Base-by-base conservation (phyloP, 148 eudicot genomes). In the Vaccinium macrocarpon region DNA sequence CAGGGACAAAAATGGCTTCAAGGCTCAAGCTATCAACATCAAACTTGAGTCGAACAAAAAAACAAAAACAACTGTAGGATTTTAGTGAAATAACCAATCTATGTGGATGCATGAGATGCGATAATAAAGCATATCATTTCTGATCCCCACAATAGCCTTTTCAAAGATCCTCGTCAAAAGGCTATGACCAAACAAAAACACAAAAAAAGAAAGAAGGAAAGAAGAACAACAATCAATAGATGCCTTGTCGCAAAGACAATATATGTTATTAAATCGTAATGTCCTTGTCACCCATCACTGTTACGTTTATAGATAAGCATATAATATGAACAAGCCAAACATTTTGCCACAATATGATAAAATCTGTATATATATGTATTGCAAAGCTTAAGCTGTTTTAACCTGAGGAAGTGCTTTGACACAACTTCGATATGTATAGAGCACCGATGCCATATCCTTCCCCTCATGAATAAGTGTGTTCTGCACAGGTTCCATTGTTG, bases 361-460 rank as follows among this genome's bases (percentile, higher is more conserved):
- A 55, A 8, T 25, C 6, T 42, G 6, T 5, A 35, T 2, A 62
- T 5, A 64, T 18, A 29, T 50, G 4, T 50, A 72, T 25, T 46
- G 23, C 8, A 61, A 29, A 79, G 49, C 50, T 64, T 64, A 38
- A 19, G 35, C 62, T 74, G 25, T 56, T 86, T 70, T 84, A 38
- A 95, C 99, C 99, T 95, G 99, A 81, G 99, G 99, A 87, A 97
- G 99, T 12, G 99, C 99, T 88, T 97, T 97, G 62, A 95, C 96
- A 85, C 99, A 97, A 82, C 99, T 97, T 55, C 99, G 91, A 86
- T 97, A 95, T 64, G 98, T 94, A 88, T 95, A 97, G 61, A 97
- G 94, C 83, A 97, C 94, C 55, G 98, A 93, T 81, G 94, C 88
- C 97, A 95, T 95, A 84, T 97, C 98, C 88, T 93, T 97, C 75